Evolutionary conservation across 495 filamentous ascomycete genomes (phyloP).

Genomic region (Aspergillus saccharolyticus): DNA sequence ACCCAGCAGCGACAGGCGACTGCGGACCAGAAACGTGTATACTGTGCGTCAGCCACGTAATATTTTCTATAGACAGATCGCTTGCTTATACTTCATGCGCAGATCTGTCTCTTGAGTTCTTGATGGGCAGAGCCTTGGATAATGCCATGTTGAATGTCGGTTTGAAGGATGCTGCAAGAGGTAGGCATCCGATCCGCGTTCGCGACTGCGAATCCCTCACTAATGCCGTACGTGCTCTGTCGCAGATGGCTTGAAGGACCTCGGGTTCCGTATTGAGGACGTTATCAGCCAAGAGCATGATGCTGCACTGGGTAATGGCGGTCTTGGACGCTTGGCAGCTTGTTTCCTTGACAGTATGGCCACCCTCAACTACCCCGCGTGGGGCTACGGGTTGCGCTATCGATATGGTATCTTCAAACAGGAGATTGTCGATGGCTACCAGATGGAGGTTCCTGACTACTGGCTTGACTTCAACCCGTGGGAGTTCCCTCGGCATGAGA

Average conservation of each 20-base stretch:
- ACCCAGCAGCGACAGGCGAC: constrained; percentile 95
- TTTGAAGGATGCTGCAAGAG: constrained; percentile 76
- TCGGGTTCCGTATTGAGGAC: constrained; percentile 96
- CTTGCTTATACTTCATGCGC: constrained; percentile 10
- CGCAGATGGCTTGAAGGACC: constrained; percentile 72
- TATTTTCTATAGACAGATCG: neutral
- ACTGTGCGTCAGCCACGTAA: constrained; percentile 50
- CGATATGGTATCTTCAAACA: constrained; percentile 99
- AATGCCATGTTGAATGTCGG: constrained; percentile 98
- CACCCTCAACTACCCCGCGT: constrained; percentile 89
- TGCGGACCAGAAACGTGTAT: constrained; percentile 83
- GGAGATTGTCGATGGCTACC: constrained; percentile 95
- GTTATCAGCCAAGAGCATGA: constrained; percentile 93
- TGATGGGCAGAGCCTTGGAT: constrained; percentile 94
- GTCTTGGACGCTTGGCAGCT: constrained; percentile 87
- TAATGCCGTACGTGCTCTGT: neutral
- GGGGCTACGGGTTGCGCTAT: constrained; percentile 95
- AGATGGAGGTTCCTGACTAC: constrained; percentile 96
- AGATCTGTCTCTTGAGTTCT: constrained; percentile 90
- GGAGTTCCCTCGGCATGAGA: constrained; percentile 95
- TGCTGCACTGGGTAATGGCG: constrained; percentile 93
- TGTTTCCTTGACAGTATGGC: constrained; percentile 96
- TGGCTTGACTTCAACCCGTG: constrained; percentile 99
- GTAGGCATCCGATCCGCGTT: constrained; percentile 33
- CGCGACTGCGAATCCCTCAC: neutral